Evolutionary conservation across 169 alveolate genomes (phyloP), one percentile per base, ranked within the genome.

Genomic region (Plasmodium berghei): DNA sequence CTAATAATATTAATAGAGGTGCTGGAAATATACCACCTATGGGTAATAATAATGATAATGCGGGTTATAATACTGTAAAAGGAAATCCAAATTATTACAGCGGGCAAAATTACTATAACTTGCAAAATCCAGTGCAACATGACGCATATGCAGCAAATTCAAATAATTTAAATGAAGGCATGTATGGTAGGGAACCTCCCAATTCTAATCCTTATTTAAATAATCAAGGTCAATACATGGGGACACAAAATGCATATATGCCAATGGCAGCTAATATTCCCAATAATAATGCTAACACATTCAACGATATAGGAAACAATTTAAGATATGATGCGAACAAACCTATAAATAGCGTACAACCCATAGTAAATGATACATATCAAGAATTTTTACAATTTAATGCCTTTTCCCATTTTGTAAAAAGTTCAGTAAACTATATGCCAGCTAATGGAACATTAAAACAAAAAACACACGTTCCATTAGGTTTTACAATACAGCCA

Each of bases 401-500:
- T 83, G 90, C 90, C 2, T 83, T 83, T 69, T 70, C 90, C 5
- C 90, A 83, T 83, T 83, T 83, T 83, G 85, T 83, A 24, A 83
- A 83, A 83, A 83, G 90, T 45, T 83, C 90, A 48, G 90, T 83
- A 67, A 83, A 56, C 34, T 83, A 69, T 61, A 83, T 83, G 90
- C 90, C 90, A n/a, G 90, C 96, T 10, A 94, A 95, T 34, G 87
- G 95, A 42, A 94, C 94, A 5, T 74, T 95, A 54, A 77, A 89
- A 72, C 97, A 95, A 87, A 95, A 94, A 88, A 92, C 96, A 4
- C 80, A 94, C 67, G 93, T 95, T 26, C 96, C 97, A 2, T 89
- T 95, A 55, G 97, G 95, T 34, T 71, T 93, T 42, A 93, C 94
- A n/a, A 91, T 95, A 70, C 88, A 94, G 67, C 97, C 97, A n/a